A percentile compares a stretch with the other conserved stretches of the same genome.
phyloP scores from a whole-genome alignment of 257 asterid genomes.

The Ajuga chamaepitys region DNA sequence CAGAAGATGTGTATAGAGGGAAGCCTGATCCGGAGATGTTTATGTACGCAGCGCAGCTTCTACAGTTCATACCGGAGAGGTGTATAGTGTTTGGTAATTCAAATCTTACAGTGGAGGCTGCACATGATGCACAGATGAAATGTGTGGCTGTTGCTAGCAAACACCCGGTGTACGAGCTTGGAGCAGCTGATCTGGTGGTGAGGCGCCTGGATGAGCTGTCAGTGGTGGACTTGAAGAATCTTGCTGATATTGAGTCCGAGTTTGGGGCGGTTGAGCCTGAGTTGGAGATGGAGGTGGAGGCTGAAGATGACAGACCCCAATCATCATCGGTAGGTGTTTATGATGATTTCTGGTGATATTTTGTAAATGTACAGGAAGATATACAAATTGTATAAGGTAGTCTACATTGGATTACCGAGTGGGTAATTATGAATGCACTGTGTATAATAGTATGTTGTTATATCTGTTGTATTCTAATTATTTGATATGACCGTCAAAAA shows the following conservation, averaged over 20 bases:
- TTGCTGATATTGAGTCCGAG: conserved; percentile 77
- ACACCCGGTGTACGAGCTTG: conserved; percentile 80
- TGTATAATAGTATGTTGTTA: conserved; percentile 15
- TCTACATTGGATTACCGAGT: conserved; percentile 25
- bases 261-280: conserved; percentile 56
- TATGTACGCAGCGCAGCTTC: conserved; percentile 71
- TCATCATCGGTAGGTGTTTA: conserved; percentile 46
- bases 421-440: conserved; percentile 16
- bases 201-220: conserved; percentile 78
- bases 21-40: conserved; percentile 99
- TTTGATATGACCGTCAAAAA: too few relatives aligned
- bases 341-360: conserved; percentile 63
- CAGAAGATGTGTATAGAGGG: conserved; percentile 88
- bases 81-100: conserved; percentile 93
- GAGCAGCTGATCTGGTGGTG: conserved; percentile 84
- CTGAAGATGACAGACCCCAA: conserved; percentile 37
- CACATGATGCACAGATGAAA: conserved; percentile 93
- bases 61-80: conserved; percentile 78
- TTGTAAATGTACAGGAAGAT: conserved; percentile 35
- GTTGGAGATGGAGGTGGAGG: conserved; percentile 78
- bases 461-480: not conserved
- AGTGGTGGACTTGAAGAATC: conserved; percentile 77
- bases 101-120: conserved; percentile 87
- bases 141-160: conserved; percentile 93
- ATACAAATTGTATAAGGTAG: conserved; percentile 10